Base-by-base conservation (phyloP, 768 basidiomycete genomes). In the Suillus luteus region DNA sequence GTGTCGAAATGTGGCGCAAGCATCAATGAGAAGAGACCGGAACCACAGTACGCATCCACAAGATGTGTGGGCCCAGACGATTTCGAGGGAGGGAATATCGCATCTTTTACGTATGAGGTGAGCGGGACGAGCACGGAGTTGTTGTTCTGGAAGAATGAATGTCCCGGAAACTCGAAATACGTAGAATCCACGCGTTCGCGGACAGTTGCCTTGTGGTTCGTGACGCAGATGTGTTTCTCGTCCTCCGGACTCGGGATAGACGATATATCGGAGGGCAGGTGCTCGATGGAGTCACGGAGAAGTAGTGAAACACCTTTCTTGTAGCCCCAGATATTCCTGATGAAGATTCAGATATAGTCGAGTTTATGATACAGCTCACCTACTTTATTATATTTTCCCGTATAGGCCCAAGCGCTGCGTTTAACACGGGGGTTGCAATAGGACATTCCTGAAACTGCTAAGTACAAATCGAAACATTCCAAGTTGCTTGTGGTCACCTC, bases 101-200 rank as follows among this genome's bases (percentile, higher is more conserved):
- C 86, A 35, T 89, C 84, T 51, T 83, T 83, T 61, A 96, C 94
- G 77, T 96, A 93, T 64, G 85, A 73, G n/a, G 92, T 91, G 59
- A 99, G 83, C 0, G 93, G 88, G 7, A 87, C 82, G 35, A 99
- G 85, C 44, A 96, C 91, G 8, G 92, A 87, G 72, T 96, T 96
- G 84, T 99, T 99, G 81, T 98, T 98, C 73, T 99, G 96, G 85
- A 99, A 99, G 82, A 99, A 99, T 5, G 93, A 91, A 55, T 91
- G 88, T 7, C 89, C 92, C 24, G 82, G 85, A 76, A 93, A 96
- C 72, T 95, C 89, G 77, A 99, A 97, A 52, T 90, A 75, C 73
- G 81, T 86, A 65, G 85, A 77, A 10, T 93, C 95, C 31, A 99
- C 92, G 55, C 84, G 83, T 76, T 97, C 96, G 61, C 94, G 90